Evolutionary conservation across 148 eudicot genomes (phyloP).

Genomic region (Silene uniflora): DNA sequence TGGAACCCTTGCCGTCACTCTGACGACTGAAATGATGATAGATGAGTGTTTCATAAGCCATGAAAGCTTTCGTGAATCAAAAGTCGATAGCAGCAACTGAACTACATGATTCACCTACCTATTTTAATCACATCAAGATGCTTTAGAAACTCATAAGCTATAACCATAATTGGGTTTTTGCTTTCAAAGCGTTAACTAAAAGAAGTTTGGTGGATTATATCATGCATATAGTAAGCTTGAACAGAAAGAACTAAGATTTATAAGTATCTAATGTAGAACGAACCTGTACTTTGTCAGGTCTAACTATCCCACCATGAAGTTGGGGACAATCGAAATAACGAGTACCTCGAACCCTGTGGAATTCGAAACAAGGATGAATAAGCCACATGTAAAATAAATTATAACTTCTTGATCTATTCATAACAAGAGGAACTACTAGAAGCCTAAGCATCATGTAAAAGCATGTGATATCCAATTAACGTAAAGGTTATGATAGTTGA

Average conservation of each 20-base stretch:
- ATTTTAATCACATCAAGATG: background rate
- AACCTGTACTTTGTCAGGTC: constrained; percentile 96
- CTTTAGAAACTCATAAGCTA: background rate
- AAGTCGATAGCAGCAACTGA: background rate
- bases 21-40: background rate
- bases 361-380: constrained; percentile 14
- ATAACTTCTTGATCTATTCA: background rate
- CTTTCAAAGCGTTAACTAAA: background rate
- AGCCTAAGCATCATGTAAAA: background rate
- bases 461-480: background rate
- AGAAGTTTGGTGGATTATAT: background rate
- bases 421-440: background rate
- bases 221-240: background rate
- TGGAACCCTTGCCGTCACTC: background rate
- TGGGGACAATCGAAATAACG: constrained; percentile 85
- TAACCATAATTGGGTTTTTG: background rate
- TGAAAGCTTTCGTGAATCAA: constrained; percentile 1
- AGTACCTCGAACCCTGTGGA: constrained; percentile 79
- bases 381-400: background rate
- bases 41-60: background rate
- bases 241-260: background rate
- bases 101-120: background rate
- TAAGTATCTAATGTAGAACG: constrained; percentile 11
- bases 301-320: constrained; percentile 82
- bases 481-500: background rate